Percentiles rank a stretch among this genome's conserved stretches.
phyloP scores from a whole-genome alignment of 2,329 filamentous ascomycete species.

The Fusarium sp. region DNA sequence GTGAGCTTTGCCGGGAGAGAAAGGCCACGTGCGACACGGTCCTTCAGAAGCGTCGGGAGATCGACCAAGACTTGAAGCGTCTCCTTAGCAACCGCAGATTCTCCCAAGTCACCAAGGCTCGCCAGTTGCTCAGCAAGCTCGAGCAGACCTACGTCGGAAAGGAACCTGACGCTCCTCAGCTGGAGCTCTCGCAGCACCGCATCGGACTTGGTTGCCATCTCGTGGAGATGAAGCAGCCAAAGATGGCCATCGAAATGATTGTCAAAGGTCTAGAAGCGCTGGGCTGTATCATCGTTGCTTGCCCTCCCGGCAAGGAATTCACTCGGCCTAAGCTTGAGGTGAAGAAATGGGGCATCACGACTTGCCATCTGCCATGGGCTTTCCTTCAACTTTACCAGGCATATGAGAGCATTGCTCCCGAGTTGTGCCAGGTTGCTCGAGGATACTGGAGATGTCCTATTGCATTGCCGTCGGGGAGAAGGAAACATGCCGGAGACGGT shows the following conservation, averaged over 20 bases:
- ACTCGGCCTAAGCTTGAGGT: not conserved
- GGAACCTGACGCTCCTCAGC: not conserved
- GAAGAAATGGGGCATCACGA: not conserved
- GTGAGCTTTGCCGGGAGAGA: slow-evolving; percentile 51
- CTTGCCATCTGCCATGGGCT: not conserved
- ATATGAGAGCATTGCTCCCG: not conserved
- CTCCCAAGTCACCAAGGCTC: slow-evolving; percentile 7
- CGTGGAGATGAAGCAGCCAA: rapidly evolving
- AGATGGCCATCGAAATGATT: not conserved
- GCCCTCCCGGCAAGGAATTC: not conserved
- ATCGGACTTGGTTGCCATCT: not conserved
- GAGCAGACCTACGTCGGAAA: slow-evolving; percentile 38
- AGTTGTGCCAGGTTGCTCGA: not conserved
- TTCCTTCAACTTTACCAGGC: slow-evolving; percentile 3
- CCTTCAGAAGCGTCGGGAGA: slow-evolving; percentile 26
- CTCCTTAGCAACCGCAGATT: not conserved
- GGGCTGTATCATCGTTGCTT: slow-evolving; percentile 8
- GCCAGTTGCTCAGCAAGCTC: slow-evolving; percentile 32
- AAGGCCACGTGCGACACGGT: slow-evolving; percentile 29
- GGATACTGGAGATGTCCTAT: not conserved
- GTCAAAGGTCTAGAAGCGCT: slow-evolving; percentile 11
- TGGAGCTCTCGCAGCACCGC: slow-evolving; percentile 5
- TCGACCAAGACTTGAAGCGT: slow-evolving; percentile 25
- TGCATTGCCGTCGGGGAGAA: slow-evolving; percentile 6
- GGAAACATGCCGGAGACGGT: not conserved